A percentile compares a stretch with the other conserved stretches of the same genome.
Evolutionary conservation across 2,329 filamentous ascomycete genomes (phyloP).

Genomic region (Ophioceras dolichostomum): DNA sequence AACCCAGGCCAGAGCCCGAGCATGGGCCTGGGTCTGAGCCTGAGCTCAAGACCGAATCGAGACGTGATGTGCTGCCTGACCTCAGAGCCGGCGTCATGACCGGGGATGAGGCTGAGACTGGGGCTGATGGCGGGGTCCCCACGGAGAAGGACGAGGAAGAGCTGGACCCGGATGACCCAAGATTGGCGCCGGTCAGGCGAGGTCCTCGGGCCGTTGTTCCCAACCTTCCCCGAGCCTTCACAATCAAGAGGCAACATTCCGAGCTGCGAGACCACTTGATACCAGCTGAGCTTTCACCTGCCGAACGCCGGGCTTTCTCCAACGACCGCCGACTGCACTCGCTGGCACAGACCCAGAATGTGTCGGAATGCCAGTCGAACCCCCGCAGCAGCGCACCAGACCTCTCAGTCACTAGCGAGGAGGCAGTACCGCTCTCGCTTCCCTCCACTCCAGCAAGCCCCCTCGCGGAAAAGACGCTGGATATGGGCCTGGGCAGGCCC

Average conservation of each 20-base stretch:
- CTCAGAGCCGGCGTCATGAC: background rate
- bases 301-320: slow-evolving; percentile 62
- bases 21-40: no score
- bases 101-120: slow-evolving; percentile 23
- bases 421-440: no score
- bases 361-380: slow-evolving; percentile 20
- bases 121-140: background rate
- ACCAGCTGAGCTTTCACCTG: slow-evolving; percentile 47
- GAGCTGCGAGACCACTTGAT: slow-evolving; percentile 65
- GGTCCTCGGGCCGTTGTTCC: slow-evolving; percentile 56
- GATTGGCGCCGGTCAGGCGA: slow-evolving; percentile 25
- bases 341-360: slow-evolving; percentile 20
- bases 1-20: background rate
- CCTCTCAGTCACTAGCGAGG: no score
- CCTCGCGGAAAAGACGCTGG: no score
- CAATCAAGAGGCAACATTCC: slow-evolving; percentile 72
- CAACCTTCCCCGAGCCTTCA: slow-evolving; percentile 62
- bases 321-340: slow-evolving; percentile 36
- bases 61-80: no score
- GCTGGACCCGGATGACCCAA: slow-evolving; percentile 15
- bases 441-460: slow-evolving; percentile 8
- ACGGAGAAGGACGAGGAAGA: slow-evolving; percentile 9
- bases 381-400: slow-evolving; percentile 37
- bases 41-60: background rate
- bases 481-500: no score